Evolutionary conservation across 371 early-diverging fungal species (phyloP).

Genomic region (Apophysomyces variabilis): DNA sequence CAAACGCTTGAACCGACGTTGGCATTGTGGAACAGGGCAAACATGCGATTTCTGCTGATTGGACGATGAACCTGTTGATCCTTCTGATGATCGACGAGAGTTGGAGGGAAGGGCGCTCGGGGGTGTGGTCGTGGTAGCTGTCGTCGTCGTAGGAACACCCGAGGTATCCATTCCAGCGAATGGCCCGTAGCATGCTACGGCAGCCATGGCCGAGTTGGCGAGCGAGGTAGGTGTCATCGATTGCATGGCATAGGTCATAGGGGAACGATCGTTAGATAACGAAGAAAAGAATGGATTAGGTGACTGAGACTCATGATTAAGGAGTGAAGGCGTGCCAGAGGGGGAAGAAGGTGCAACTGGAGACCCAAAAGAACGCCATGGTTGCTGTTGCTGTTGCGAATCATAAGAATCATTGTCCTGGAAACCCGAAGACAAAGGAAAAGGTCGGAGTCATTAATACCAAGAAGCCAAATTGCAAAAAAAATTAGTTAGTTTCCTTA

Average conservation of each 20-base stretch:
- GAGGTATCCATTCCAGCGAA: neutral
- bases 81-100: conserved; percentile 11
- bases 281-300: conserved; percentile 17
- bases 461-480: neutral
- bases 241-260: conserved; percentile 10
- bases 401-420: conserved; percentile 17
- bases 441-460: neutral
- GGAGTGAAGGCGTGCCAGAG: conserved; percentile 21
- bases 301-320: conserved; percentile 24
- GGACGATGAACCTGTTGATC: neutral
- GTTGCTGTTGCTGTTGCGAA: conserved; percentile 12
- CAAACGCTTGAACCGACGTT: conserved; percentile 73
- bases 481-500: conserved; percentile 9
- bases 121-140: neutral
- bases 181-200: conserved; percentile 11
- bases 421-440: neutral
- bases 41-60: conserved; percentile 46
- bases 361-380: neutral
- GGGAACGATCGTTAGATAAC: neutral
- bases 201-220: conserved; percentile 13
- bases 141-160: too few relatives aligned
- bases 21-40: conserved; percentile 59
- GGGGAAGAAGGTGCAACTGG: conserved; percentile 14
- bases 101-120: conserved; percentile 10
- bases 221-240: conserved; percentile 6